Percentiles rank a stretch among this genome's conserved stretches.
phyloP scores from a whole-genome alignment of 2,329 filamentous ascomycete species.

The Apiospora malaysiana region DNA sequence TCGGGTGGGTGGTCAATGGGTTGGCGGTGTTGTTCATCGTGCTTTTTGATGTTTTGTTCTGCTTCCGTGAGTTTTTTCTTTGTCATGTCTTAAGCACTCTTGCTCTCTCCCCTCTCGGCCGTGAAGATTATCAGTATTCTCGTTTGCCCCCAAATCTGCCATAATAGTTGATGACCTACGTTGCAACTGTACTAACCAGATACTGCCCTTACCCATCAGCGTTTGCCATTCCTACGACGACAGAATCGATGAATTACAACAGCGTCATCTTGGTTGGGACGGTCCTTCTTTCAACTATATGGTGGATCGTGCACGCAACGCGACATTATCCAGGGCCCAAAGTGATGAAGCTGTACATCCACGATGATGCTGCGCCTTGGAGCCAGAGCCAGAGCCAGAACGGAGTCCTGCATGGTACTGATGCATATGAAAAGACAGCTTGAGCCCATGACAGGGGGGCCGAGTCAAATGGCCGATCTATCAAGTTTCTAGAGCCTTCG shows the following conservation, averaged over 20 bases:
- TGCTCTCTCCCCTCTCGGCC: neutral
- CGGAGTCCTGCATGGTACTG: neutral
- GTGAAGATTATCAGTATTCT: neutral
- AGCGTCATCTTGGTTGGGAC: slow-evolving; percentile 59
- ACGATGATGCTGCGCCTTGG: slow-evolving; percentile 34
- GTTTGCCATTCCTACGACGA: slow-evolving; percentile 47
- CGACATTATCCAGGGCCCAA: slow-evolving; percentile 58
- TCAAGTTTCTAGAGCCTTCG: neutral
- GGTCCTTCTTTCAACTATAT: slow-evolving; percentile 51
- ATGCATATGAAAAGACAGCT: neutral
- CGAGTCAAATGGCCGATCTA: neutral
- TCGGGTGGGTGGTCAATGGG: slow-evolving; percentile 56
- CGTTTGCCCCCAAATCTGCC: neutral
- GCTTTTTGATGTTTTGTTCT: slow-evolving; percentile 64
- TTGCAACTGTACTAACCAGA: neutral
- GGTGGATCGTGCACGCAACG: slow-evolving; percentile 56
- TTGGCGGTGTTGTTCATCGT: slow-evolving; percentile 58
- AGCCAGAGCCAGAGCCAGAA: neutral
- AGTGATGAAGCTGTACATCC: slow-evolving; percentile 52
- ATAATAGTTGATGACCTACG: neutral
- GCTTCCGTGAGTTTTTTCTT: slow-evolving; percentile 54
- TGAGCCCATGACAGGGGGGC: neutral
- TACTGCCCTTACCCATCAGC: slow-evolving; percentile 36
- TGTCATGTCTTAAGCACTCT: neutral
- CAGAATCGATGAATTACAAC: slow-evolving; percentile 58